Conservation (phyloP, 1,284 basidiomycete species). For the Ustilago trichophora region DNA sequence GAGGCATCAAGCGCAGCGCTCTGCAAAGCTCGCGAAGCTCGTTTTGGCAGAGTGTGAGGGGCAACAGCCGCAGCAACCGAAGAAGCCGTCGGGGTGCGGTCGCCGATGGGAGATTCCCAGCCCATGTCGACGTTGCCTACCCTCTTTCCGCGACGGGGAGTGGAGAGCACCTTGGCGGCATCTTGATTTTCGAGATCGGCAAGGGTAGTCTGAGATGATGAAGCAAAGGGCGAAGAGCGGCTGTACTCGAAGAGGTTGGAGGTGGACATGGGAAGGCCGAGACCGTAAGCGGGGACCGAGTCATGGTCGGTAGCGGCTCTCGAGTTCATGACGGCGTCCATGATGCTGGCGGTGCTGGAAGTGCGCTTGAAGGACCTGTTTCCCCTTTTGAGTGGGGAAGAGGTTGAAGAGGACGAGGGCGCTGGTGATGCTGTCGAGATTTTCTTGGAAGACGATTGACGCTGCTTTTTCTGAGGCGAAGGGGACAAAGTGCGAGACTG, state of each 20-base stretch:
- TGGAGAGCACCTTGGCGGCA: slow-evolving; percentile 33
- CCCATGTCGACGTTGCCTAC: slow-evolving; percentile 50
- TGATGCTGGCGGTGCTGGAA: slow-evolving; percentile 41
- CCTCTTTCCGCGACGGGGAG: slow-evolving; percentile 43
- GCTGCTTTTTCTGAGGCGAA: slow-evolving; percentile 44
- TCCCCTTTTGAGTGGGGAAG: slow-evolving; percentile 11
- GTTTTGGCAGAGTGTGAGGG: slow-evolving; percentile 36
- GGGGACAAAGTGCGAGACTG: slow-evolving; percentile 29
- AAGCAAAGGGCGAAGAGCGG: slow-evolving; percentile 37
- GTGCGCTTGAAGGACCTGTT: slow-evolving; percentile 31
- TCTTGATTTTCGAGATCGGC: slow-evolving; percentile 31
- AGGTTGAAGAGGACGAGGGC: slow-evolving; percentile 3
- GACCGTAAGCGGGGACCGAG: slow-evolving; percentile 2
- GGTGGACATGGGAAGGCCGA: slow-evolving; percentile 3
- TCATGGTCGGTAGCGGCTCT: slow-evolving; percentile 43
- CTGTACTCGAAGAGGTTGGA: slow-evolving; percentile 14
- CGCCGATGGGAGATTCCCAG: slow-evolving; percentile 38
- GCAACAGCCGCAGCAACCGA: slow-evolving; percentile 13
- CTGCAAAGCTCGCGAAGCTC: slow-evolving; percentile 1
- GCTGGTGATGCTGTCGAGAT: slow-evolving; percentile 2
- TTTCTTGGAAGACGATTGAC: slow-evolving; percentile 21
- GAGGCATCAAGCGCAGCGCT: slow-evolving; percentile 7
- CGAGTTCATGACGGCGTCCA: slow-evolving; percentile 47
- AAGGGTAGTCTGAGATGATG: slow-evolving; percentile 36
- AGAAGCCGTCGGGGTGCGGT: slow-evolving; percentile 19